Conservation (phyloP, 75 land plant genomes). For the Picea glauca region DNA sequence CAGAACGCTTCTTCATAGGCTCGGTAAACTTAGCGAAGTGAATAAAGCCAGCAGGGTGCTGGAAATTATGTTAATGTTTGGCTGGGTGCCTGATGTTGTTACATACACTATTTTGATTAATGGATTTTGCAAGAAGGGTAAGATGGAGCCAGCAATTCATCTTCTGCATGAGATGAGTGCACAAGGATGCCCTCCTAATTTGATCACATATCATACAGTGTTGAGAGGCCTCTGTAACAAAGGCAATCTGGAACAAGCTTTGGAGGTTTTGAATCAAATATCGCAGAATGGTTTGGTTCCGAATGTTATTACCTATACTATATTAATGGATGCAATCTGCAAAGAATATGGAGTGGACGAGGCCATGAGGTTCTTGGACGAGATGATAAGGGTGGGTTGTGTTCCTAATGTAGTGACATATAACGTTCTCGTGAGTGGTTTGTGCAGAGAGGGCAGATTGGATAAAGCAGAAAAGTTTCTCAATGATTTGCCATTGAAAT, state of each 20-base stretch:
- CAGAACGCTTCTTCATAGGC: conserved; percentile 40
- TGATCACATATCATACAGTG: conserved; percentile 40
- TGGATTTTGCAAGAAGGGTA: conserved; percentile 40
- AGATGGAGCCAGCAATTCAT: conserved; percentile 25
- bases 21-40: conserved; percentile 29
- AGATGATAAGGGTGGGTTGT: conserved; percentile 52
- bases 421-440: conserved; percentile 49
- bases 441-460: conserved; percentile 58
- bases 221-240: conserved; percentile 34
- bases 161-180: conserved; percentile 37
- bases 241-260: conserved; percentile 38
- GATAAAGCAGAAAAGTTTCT: conserved; percentile 47
- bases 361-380: conserved; percentile 55
- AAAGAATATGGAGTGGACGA: conserved; percentile 41
- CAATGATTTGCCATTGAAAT: conserved; percentile 28
- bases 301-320: conserved; percentile 49
- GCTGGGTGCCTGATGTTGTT: conserved; percentile 42
- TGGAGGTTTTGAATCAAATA: conserved; percentile 24
- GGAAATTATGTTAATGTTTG: conserved; percentile 33
- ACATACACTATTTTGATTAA: conserved; percentile 41
- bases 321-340: conserved; percentile 47
- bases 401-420: conserved; percentile 56
- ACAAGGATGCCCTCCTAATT: conserved; percentile 18
- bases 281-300: conserved; percentile 37
- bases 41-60: conserved; percentile 28